Evolutionary conservation across 352 stramenopile species (phyloP).

Genomic region (Phytophthora palmivora): DNA sequence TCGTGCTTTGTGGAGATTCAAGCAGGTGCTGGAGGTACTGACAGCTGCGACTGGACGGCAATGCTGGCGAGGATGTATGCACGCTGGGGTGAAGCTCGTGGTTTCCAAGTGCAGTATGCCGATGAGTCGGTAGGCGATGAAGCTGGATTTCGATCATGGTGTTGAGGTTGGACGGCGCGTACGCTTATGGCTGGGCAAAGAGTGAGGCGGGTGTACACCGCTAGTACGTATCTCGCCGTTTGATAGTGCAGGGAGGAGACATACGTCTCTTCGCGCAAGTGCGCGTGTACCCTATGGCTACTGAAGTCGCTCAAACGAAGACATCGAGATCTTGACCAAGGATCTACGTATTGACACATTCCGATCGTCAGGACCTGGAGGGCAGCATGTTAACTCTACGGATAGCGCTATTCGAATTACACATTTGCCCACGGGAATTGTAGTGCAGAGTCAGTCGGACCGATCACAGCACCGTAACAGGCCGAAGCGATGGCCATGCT

Average conservation of each 20-base stretch:
- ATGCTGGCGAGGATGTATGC: slow-evolving; percentile 97
- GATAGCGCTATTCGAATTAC: slow-evolving; percentile 97
- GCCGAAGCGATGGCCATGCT: slow-evolving; percentile 91
- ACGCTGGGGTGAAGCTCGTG: slow-evolving; percentile 57
- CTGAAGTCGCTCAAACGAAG: slow-evolving; percentile 37
- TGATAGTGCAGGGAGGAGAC: slow-evolving; percentile 91
- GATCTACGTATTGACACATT: slow-evolving; percentile 96
- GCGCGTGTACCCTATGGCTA: slow-evolving; percentile 72
- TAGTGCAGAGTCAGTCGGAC: slow-evolving; percentile 95
- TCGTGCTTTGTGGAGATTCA: slow-evolving; percentile 87
- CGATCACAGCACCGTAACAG: slow-evolving; percentile 95
- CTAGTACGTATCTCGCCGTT: slow-evolving; percentile 96
- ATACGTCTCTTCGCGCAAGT: slow-evolving; percentile 97
- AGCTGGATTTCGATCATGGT: slow-evolving; percentile 74
- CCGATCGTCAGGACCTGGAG: slow-evolving; percentile 92
- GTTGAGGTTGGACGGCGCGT: slow-evolving; percentile 65
- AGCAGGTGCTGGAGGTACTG: slow-evolving; percentile 90
- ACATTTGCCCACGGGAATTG: slow-evolving; percentile 94
- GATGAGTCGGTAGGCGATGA: slow-evolving; percentile 85
- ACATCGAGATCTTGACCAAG: slow-evolving; percentile 68
- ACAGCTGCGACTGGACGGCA: slow-evolving; percentile 96
- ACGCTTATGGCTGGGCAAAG: slow-evolving; percentile 94
- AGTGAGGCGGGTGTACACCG: slow-evolving; percentile 96
- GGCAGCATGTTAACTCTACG: slow-evolving; percentile 98
- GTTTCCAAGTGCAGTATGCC: slow-evolving; percentile 83